These are phyloP conservation scores for Fusarium pseudocircinatum DNA, from an alignment of 2,329 filamentous ascomycete genomes.

Conservation along the genomic window DNA sequence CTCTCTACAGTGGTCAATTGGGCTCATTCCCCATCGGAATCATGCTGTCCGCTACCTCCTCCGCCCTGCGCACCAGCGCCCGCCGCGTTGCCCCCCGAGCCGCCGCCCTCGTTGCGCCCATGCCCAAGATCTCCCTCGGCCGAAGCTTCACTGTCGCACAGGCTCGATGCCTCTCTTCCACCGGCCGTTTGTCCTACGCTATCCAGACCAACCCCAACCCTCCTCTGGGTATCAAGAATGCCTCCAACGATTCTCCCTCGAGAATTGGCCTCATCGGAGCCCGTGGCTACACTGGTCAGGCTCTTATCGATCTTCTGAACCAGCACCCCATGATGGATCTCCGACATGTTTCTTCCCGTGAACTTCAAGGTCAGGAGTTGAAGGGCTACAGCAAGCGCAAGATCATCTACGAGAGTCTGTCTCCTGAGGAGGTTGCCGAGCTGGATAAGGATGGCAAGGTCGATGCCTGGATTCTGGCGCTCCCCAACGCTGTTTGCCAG, in stretches of 20 bases:
- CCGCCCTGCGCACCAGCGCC: slow-evolving; percentile 23
- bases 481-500: slow-evolving; percentile 94
- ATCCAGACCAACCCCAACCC: slow-evolving; percentile 79
- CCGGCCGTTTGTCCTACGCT: not conserved
- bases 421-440: slow-evolving; percentile 83
- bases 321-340: slow-evolving; percentile 90
- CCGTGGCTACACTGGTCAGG: slow-evolving; percentile 93
- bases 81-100: slow-evolving; percentile 9
- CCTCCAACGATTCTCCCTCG: slow-evolving; percentile 80
- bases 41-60: slow-evolving; percentile 29
- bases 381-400: slow-evolving; percentile 91
- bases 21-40: not conserved
- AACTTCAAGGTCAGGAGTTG: slow-evolving; percentile 86
- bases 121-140: slow-evolving; percentile 4
- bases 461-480: slow-evolving; percentile 97
- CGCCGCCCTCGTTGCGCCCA: slow-evolving; percentile 30
- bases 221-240: slow-evolving; percentile 87
- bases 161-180: slow-evolving; percentile 4
- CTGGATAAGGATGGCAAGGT: slow-evolving; percentile 70
- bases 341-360: slow-evolving; percentile 90
- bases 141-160: slow-evolving; percentile 4
- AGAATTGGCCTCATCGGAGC: slow-evolving; percentile 90
- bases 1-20: slow-evolving; percentile 20
- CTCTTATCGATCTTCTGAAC: slow-evolving; percentile 87
- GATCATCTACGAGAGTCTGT: slow-evolving; percentile 91